Base-by-base conservation (phyloP, 176 grass and related monocot species). In the Oryza glumipatula region DNA sequence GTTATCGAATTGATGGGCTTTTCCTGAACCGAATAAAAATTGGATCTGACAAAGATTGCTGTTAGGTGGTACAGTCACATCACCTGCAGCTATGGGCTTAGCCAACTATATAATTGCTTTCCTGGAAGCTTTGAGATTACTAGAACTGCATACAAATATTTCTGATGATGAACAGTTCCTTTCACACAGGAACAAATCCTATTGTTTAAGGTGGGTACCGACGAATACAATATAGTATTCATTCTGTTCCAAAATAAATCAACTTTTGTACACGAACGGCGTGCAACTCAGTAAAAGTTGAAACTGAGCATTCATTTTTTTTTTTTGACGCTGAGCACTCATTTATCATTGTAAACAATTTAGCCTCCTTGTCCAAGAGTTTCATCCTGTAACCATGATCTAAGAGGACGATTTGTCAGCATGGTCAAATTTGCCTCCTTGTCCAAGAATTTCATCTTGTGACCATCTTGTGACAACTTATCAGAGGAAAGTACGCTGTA, bases 1-100 rank as follows among this genome's bases (percentile, higher is more conserved):
- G 9, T 44, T 24, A 72, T 10, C 5, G 39, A 72, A 72, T 45
- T 45, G 13, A 46, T 16, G n/a, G 58, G 58, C 6, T 65, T 78
- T 65, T 21, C 76, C 43, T 78, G 36, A 78, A 78, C 36, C 9
- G n/a, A 23, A 52, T 66, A 28, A 52, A 51, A 47, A 23, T 46
- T 75, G 26, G 6, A 47, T 48, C 54, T 49, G 11, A 16, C 26
- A 11, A 64, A 83, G 56, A 66, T 67, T 45, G 17, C 6, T 39
- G 28, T 48, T 26, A 39, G 17, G 60, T 68, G 74, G 35, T 51
- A 14, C 71, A 24, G 23, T 61, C 43, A 73, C 70, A 52, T 51
- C 71, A 5, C 17, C 60, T 52, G 14, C 45, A 68, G 3, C 21
- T 66, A 84, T 28, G 14, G 47, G 22, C 11, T 14, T 33, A 63